Base-by-base conservation (phyloP, 2,329 filamentous ascomycete species). In the Cryphonectria japonica region DNA sequence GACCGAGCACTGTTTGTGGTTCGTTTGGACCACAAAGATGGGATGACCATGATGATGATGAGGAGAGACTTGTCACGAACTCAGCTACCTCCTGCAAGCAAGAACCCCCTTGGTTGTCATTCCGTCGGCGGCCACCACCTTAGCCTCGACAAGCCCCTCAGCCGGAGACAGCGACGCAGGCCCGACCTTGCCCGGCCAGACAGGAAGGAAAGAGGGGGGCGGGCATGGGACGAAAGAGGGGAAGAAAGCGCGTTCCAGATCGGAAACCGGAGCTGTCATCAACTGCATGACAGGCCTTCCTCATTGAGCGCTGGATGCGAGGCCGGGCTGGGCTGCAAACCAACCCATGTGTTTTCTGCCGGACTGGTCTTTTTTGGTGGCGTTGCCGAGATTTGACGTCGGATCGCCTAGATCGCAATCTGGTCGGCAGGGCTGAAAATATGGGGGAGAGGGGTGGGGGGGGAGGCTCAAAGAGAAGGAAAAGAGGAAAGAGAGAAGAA, bases 381-480 rank as follows among this genome's bases (percentile, higher is more conserved):
- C 34, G 19, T 61, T 61, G 59, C 61, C 61, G 61, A 64, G 61
- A 64, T 46, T 64, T 37, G 61, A 29, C n/a, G 39, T 26, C 61
- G 61, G 61, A 64, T 32, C 52, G 39, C 34, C 34, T 37, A 67
- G 65, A 57, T 65, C 62, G 64, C 43, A 66, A 66, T 66, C 64
- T 66, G 65, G 50, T 67, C 50, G 65, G 39, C 65, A 67, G 65
- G 65, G 52, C 65, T 59, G 65, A 43, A 54, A 29, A 39, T n/a
- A 66, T 34, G 41, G 43, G 64, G 64, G 46, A 37, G 32, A 29
- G 46, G 13, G 26, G 52, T 19, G 7, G 46, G 46, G 46, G 16
- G 19, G 9, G 22, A 11, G n/a, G n/a, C 19, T 29, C 16, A 14
- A n/a, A 61, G 29, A n/a, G 14, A 34, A 22, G 32, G 19, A 61